Conservation (phyloP, 345 rosid species). For the Aquilaria yunnanensis region DNA sequence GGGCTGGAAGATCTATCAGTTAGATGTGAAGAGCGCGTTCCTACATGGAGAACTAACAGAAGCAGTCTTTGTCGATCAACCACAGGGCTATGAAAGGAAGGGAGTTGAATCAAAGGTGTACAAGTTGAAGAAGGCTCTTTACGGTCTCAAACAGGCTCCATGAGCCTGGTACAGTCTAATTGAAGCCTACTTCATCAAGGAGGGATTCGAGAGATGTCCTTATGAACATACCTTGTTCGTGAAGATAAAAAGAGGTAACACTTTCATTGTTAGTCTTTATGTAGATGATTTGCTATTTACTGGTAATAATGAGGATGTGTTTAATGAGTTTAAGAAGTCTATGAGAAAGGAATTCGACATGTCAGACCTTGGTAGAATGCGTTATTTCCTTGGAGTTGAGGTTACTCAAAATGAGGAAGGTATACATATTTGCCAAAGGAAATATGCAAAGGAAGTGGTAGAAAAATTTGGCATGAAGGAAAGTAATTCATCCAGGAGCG, state of each 20-base stretch:
- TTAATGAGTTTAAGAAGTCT: neutral
- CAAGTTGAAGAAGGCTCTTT: neutral
- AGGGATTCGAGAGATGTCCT: slow-evolving; percentile 1
- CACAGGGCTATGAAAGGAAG: neutral
- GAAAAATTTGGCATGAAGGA: neutral
- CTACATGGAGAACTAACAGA: neutral
- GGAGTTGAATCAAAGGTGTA: slow-evolving; percentile 1
- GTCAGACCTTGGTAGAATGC: neutral
- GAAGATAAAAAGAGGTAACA: neutral
- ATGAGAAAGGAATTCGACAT: neutral
- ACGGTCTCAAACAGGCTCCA: slow-evolving; percentile 2
- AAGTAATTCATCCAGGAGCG: no score
- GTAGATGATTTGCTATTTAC: neutral
- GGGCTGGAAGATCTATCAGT: slow-evolving; percentile 5
- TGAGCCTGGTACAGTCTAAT: neutral
- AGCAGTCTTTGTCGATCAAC: slow-evolving; percentile 1
- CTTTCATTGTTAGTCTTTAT: neutral
- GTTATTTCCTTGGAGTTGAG: neutral
- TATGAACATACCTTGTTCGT: slow-evolving; percentile 1
- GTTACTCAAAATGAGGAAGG: neutral
- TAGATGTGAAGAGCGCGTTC: slow-evolving; percentile 2
- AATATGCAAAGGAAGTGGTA: neutral
- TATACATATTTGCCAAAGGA: neutral
- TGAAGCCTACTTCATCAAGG: slow-evolving; percentile 3
- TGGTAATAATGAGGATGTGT: neutral